Evolutionary conservation across 2,329 filamentous ascomycete species (phyloP).

Genomic region (Ophiosphaerella korrae): DNA sequence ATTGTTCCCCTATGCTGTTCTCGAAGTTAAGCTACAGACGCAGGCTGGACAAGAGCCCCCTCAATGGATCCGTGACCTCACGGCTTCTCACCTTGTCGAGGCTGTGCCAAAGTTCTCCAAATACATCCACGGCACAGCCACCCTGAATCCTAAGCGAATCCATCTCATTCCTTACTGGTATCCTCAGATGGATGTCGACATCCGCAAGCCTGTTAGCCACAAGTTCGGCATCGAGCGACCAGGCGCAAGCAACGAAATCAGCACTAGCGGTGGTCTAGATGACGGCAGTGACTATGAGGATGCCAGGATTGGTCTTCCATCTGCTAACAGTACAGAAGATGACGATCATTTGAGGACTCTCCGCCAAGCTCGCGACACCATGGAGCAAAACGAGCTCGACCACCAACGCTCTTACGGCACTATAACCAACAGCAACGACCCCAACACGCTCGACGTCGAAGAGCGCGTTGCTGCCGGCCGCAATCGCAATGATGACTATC

Average conservation of each 20-base stretch:
- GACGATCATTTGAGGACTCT: conserved; percentile 55
- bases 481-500: conserved; percentile 71
- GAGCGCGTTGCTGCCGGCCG: conserved; percentile 74
- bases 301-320: conserved; percentile 37
- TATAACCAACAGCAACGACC: conserved; percentile 42
- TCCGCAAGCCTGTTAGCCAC: conserved; percentile 87
- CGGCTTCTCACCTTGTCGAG: conserved; percentile 91
- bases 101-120: conserved; percentile 99
- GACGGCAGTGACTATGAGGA: conserved; percentile 72
- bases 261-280: conserved; percentile 77
- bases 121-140: conserved; percentile 94
- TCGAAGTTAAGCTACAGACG: conserved; percentile 97
- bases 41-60: conserved; percentile 93
- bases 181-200: conserved; percentile 97
- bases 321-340: conserved; percentile 41
- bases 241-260: conserved; percentile 73
- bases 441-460: conserved; percentile 72
- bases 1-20: conserved; percentile 91
- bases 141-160: conserved; percentile 84
- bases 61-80: conserved; percentile 94
- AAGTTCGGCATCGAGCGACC: conserved; percentile 89
- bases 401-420: conserved; percentile 56
- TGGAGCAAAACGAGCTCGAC: conserved; percentile 57
- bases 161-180: conserved; percentile 94
- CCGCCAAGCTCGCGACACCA: conserved; percentile 56